Percentiles rank a stretch among this genome's conserved stretches.
phyloP scores from a whole-genome alignment of 2,329 filamentous ascomycete species.

The Cladosporium velox region DNA sequence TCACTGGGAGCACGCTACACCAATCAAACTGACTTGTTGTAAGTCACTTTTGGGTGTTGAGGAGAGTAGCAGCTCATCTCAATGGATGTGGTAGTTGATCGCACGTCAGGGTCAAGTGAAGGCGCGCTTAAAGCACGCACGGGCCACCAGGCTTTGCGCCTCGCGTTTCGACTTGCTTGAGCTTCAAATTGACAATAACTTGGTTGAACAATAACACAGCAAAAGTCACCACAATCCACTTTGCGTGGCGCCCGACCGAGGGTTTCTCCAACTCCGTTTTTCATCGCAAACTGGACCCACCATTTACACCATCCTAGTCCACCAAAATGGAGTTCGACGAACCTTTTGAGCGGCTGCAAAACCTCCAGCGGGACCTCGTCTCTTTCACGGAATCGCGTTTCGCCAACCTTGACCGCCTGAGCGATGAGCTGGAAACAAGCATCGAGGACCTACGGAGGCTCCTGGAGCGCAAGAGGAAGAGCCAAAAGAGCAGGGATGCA shows the following conservation, averaged over 20 bases:
- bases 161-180: neutral
- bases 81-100: neutral
- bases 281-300: neutral
- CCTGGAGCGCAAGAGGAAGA: slow-evolving; percentile 74
- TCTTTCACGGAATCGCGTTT: slow-evolving; percentile 72
- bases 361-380: slow-evolving; percentile 81
- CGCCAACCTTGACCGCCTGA: slow-evolving; percentile 68
- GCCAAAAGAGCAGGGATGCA: slow-evolving; percentile 70
- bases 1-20: neutral
- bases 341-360: slow-evolving; percentile 75
- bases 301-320: neutral
- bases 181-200: neutral
- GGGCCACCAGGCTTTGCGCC: neutral
- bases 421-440: slow-evolving; percentile 65
- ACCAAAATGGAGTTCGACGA: slow-evolving; percentile 69
- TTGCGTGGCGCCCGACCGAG: neutral
- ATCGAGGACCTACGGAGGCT: slow-evolving; percentile 68
- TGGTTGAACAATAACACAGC: neutral
- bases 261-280: neutral
- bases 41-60: neutral
- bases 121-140: neutral
- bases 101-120: neutral
- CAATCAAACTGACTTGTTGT: neutral
- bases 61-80: neutral
- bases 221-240: neutral